A percentile compares a stretch with the other conserved stretches of the same genome.
Conservation (phyloP, 1,284 basidiomycete species). For the Phaffia rhodozyma region DNA sequence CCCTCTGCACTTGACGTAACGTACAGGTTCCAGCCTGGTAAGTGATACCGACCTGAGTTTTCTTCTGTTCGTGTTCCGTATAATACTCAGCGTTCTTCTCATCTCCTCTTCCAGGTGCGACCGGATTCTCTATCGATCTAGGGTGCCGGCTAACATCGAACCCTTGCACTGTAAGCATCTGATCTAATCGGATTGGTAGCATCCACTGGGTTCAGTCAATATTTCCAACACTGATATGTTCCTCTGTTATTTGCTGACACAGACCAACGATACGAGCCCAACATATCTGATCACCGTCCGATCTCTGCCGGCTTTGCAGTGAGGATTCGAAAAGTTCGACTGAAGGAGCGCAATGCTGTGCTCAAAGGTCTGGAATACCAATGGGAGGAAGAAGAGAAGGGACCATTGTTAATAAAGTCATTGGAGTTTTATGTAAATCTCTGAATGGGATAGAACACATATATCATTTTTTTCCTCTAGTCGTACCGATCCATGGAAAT, state of each 20-base stretch:
- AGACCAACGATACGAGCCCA: constrained; percentile 62
- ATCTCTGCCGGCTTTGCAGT: constrained; percentile 41
- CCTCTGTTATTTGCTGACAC: neutral
- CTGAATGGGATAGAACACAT: neutral
- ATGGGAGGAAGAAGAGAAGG: neutral
- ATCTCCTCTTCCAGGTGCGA: constrained; percentile 52
- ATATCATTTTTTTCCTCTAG: neutral
- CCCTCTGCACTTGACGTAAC: too few species aligned
- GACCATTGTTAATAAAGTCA: neutral
- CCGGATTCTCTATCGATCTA: constrained; percentile 70
- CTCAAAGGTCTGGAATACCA: neutral
- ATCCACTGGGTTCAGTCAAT: neutral
- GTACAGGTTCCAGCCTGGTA: neutral
- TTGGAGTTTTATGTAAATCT: neutral
- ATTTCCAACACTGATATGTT: constrained; percentile 1
- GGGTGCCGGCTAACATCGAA: constrained; percentile 46
- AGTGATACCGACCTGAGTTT: neutral
- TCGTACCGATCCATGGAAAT: too few species aligned
- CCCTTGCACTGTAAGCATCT: constrained; percentile 43
- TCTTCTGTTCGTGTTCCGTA: neutral
- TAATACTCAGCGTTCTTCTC: neutral
- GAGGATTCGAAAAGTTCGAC: constrained; percentile 10
- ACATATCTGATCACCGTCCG: constrained; percentile 75
- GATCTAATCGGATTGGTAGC: neutral
- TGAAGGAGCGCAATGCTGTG: neutral